These are phyloP conservation scores for Solanum pennellii DNA, from an alignment of 257 asterid species.

Conservation along the genomic window DNA sequence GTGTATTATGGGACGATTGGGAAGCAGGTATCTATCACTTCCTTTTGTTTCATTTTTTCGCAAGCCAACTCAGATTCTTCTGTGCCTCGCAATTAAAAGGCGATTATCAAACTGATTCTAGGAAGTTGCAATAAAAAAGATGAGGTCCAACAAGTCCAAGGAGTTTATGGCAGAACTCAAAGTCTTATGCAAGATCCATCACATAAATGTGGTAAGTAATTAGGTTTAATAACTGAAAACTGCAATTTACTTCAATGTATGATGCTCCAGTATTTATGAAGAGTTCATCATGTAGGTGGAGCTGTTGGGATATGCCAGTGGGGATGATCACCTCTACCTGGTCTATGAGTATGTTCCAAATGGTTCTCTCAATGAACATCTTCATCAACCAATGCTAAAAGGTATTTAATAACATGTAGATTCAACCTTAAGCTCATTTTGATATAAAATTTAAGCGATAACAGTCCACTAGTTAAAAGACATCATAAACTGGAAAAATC, in stretches of 20 bases:
- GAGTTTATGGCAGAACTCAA: conserved; percentile 83
- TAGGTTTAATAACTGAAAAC: background rate
- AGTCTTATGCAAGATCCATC: conserved; percentile 78
- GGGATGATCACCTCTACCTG: conserved; percentile 75
- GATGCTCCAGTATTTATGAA: background rate
- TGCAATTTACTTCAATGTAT: background rate
- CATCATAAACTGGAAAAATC: background rate
- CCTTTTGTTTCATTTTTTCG: background rate
- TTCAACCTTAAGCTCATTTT: background rate
- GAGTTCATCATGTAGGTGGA: conserved; percentile 40
- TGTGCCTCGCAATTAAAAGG: background rate
- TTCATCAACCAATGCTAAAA: conserved; percentile 67
- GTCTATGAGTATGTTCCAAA: conserved; percentile 55
- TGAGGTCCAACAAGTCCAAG: conserved; percentile 78
- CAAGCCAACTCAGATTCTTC: background rate
- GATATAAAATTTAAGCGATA: background rate
- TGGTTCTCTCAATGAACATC: conserved; percentile 69
- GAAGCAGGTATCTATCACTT: conserved; percentile 37
- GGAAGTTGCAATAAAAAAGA: conserved; percentile 83
- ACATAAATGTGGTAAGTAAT: conserved; percentile 68
- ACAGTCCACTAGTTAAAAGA: background rate
- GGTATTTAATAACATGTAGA: conserved; percentile 24
- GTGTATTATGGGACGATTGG: conserved; percentile 51
- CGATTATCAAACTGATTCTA: conserved; percentile 6
- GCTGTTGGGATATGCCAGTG: conserved; percentile 76